Percentiles rank a stretch among this genome's conserved stretches.
Conservation (phyloP, 805 yeast genomes). For the Millerozyma acaciae region DNA sequence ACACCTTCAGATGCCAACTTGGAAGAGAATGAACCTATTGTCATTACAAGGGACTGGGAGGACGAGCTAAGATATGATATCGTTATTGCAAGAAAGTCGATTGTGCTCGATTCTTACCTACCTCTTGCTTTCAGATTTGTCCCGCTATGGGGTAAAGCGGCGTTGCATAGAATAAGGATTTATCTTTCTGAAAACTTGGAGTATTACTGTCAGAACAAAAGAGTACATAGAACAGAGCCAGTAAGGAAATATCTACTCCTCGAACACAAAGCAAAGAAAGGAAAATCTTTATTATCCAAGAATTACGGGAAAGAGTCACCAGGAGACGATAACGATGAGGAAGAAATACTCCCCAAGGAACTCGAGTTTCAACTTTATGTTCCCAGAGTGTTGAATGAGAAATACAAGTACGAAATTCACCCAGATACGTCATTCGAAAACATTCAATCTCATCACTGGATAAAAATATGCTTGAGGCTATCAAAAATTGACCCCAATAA, state of each 20-base stretch:
- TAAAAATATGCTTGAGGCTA: slow-evolving; percentile 79
- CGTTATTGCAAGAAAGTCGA: slow-evolving; percentile 82
- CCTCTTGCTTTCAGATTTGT: slow-evolving; percentile 82
- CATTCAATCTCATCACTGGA: slow-evolving; percentile 93
- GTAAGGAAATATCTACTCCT: slow-evolving; percentile 71
- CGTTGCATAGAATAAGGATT: slow-evolving; percentile 79
- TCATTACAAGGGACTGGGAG: slow-evolving; percentile 90
- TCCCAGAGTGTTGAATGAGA: slow-evolving; percentile 62
- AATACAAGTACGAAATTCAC: slow-evolving; percentile 50
- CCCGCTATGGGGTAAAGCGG: slow-evolving; percentile 78
- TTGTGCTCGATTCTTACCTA: slow-evolving; percentile 75
- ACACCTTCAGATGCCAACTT: slow-evolving; percentile 72
- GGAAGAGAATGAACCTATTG: slow-evolving; percentile 92
- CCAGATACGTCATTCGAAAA: slow-evolving; percentile 81
- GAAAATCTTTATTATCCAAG: slow-evolving; percentile 45
- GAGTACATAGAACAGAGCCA: slow-evolving; percentile 92
- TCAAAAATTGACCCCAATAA: slow-evolving; percentile 59
- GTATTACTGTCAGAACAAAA: slow-evolving; percentile 79
- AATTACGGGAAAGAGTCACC: slow-evolving; percentile 26
- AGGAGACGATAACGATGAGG: slow-evolving; percentile 35
- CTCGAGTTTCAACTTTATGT: slow-evolving; percentile 83
- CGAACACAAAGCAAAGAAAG: slow-evolving; percentile 68
- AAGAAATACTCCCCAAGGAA: slow-evolving; percentile 68
- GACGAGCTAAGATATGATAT: slow-evolving; percentile 87
- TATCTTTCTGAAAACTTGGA: slow-evolving; percentile 87